Evolutionary conservation across 345 rosid species (phyloP).

Genomic region (Alliaria petiolata): DNA sequence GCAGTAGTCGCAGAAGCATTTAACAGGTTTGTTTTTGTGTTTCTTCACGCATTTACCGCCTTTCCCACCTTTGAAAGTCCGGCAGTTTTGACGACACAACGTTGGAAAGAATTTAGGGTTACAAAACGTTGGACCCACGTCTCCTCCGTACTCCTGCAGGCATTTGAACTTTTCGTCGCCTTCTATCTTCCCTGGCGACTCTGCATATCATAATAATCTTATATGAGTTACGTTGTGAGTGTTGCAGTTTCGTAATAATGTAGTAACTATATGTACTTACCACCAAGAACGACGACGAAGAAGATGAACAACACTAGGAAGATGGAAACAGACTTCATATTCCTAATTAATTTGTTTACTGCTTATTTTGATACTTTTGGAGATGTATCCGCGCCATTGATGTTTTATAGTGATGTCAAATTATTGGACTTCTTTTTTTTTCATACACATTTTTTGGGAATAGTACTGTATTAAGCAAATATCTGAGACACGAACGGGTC

Average conservation of each 20-base stretch:
- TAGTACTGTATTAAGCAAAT: background rate
- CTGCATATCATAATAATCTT: background rate
- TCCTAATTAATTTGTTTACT: background rate
- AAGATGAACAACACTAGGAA: conserved; percentile 6
- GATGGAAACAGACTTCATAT: conserved; percentile 20
- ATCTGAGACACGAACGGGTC: background rate
- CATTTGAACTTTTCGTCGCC: conserved; percentile 16
- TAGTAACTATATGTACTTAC: conserved; percentile 14
- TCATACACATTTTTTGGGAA: background rate
- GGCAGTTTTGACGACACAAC: conserved; percentile 27
- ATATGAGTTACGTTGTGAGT: background rate
- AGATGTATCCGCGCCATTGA: background rate
- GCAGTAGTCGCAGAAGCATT: conserved; percentile 22
- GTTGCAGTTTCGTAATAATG: background rate
- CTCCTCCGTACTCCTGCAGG: conserved; percentile 9
- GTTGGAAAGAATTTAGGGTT: conserved; percentile 24
- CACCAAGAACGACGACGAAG: conserved; percentile 23
- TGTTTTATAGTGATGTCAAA: conserved; percentile 3
- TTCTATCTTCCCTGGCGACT: conserved; percentile 12
- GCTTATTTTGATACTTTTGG: background rate
- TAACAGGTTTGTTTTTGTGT: conserved; percentile 18
- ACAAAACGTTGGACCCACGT: conserved; percentile 31
- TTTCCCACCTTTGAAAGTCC: conserved; percentile 14
- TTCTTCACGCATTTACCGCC: conserved; percentile 29
- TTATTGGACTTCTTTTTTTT: background rate